Percentiles rank a stretch among this genome's conserved stretches.
Evolutionary conservation across 2,329 filamentous ascomycete species (phyloP).

Genomic region (Claviceps sp.): DNA sequence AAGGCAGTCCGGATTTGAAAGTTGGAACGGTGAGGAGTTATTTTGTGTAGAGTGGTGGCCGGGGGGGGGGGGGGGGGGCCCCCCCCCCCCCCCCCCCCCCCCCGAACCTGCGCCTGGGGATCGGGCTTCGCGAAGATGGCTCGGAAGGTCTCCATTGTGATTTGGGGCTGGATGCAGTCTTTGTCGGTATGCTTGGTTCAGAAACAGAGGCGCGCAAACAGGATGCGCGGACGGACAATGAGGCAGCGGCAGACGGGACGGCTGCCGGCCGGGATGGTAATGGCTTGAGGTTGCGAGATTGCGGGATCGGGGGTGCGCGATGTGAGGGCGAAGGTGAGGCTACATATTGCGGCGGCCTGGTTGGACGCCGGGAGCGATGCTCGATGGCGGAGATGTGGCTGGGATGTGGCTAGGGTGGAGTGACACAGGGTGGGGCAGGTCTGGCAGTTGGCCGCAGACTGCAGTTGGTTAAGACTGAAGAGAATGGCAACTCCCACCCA

Average conservation of each 20-base stretch:
- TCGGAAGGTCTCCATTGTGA: constrained; percentile 71
- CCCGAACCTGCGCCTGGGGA: constrained; percentile 69
- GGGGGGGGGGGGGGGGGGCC: too few relatives aligned
- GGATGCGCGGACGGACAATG: not conserved
- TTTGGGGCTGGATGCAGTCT: not conserved
- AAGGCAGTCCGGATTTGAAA: constrained; percentile 1
- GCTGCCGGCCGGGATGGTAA: not conserved
- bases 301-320: not conserved
- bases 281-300: not conserved
- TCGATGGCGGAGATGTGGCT: not conserved
- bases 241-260: not conserved
- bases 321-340: not conserved
- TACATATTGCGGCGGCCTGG: not conserved
- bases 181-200: not conserved
- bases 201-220: not conserved
- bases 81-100: too few relatives aligned
- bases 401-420: too few relatives aligned
- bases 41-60: not conserved
- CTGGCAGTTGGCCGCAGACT: not conserved
- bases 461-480: not conserved
- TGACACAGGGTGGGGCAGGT: not conserved
- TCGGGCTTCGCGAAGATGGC: constrained; percentile 84
- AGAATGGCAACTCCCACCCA: too few relatives aligned
- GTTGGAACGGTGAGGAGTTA: not conserved
- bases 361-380: not conserved